Evolutionary conservation across 108 stramenopile species (phyloP).

Genomic region (Cyclotella atomus): DNA sequence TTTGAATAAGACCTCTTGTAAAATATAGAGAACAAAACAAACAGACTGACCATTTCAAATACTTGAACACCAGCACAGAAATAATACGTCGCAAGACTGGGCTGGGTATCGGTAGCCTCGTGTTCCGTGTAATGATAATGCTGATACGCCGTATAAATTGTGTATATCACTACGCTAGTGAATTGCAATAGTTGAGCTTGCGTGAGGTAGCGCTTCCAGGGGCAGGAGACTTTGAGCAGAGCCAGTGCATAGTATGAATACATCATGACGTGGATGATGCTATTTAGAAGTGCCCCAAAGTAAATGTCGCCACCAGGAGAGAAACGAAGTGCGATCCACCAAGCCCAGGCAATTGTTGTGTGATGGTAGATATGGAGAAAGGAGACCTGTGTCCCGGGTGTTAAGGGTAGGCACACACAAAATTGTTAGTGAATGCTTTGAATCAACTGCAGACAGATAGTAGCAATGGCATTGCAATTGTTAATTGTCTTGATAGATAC

Average conservation of each 20-base stretch:
- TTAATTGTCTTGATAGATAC: too few species aligned
- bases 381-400: slow-evolving; percentile 76
- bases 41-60: slow-evolving; percentile 90
- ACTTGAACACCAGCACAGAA: slow-evolving; percentile 63
- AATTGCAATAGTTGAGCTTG: slow-evolving; percentile 97
- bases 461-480: too few species aligned
- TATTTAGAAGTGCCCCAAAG: slow-evolving; percentile 97
- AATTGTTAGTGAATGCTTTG: neutral
- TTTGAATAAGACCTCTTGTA: slow-evolving; percentile 80
- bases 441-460: too few species aligned
- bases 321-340: slow-evolving; percentile 88
- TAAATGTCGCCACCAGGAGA: slow-evolving; percentile 95
- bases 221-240: slow-evolving; percentile 72
- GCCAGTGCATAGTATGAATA: slow-evolving; percentile 97
- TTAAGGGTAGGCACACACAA: neutral
- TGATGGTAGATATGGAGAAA: slow-evolving; percentile 99
- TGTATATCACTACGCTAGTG: slow-evolving; percentile 85
- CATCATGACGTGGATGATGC: slow-evolving; percentile 98
- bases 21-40: slow-evolving; percentile 78
- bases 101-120: slow-evolving; percentile 44
- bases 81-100: slow-evolving; percentile 49
- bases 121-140: slow-evolving; percentile 45
- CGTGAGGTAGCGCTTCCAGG: slow-evolving; percentile 96
- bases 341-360: slow-evolving; percentile 92
- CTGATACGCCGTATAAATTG: slow-evolving; percentile 45